These are phyloP conservation scores for Ceratopteris richardii DNA, from an alignment of 75 land plant genomes.

Conservation along the genomic window DNA sequence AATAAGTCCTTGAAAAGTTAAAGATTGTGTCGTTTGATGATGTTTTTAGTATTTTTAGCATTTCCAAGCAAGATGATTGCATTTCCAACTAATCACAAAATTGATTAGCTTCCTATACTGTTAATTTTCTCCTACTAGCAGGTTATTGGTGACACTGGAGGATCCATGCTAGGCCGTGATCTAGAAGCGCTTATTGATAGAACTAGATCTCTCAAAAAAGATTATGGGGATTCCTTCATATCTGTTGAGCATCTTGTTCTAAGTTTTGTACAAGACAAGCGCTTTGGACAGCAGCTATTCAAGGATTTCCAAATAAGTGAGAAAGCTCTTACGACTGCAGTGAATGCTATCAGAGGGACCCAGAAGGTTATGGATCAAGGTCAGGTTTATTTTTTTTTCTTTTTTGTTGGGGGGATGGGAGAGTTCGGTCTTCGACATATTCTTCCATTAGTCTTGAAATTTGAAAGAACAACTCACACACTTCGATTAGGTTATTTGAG, in stretches of 20 bases:
- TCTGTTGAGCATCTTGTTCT: slow-evolving; percentile 88
- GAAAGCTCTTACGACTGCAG: slow-evolving; percentile 54
- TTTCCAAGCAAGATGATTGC: too few species aligned
- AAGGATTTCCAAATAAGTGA: slow-evolving; percentile 61
- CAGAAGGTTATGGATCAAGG: slow-evolving; percentile 92
- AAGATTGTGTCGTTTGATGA: too few species aligned
- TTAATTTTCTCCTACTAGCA: slow-evolving; percentile 6
- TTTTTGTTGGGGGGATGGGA: too few species aligned
- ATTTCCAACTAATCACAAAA: too few species aligned
- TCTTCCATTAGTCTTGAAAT: too few species aligned
- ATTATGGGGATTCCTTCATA: slow-evolving; percentile 72
- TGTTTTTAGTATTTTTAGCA: too few species aligned
- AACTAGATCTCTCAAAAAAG: slow-evolving; percentile 63
- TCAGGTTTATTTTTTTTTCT: too few species aligned
- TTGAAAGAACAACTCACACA: not conserved
- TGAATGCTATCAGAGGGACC: slow-evolving; percentile 61
- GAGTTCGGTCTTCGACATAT: too few species aligned
- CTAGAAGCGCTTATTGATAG: slow-evolving; percentile 57
- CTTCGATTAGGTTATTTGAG: too few species aligned
- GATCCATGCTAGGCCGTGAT: slow-evolving; percentile 73
- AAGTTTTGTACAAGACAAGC: slow-evolving; percentile 57
- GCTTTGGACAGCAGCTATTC: slow-evolving; percentile 81
- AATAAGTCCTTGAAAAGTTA: too few species aligned
- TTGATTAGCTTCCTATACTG: too few species aligned
- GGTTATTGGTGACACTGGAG: slow-evolving; percentile 76